phyloP scores from a whole-genome alignment of 2,329 filamentous ascomycete species.

The Scedosporium apiospermum region DNA sequence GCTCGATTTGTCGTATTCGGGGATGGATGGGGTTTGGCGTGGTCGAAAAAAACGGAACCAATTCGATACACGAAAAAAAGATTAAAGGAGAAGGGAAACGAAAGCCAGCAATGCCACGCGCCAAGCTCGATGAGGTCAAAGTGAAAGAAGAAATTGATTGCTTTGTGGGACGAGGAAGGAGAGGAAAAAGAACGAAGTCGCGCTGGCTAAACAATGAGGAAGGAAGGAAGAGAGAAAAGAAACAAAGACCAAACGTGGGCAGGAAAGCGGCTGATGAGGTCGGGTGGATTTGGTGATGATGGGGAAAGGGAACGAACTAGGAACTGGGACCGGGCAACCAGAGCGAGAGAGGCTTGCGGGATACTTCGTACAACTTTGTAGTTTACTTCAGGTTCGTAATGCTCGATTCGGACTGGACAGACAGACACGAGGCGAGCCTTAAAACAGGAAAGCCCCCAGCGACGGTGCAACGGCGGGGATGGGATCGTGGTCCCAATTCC shows the following conservation, averaged over 20 bases:
- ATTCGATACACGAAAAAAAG: neutral
- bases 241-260: neutral
- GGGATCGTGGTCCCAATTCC: neutral
- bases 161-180: neutral
- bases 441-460: neutral
- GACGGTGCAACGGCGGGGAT: neutral
- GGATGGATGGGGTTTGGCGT: no score
- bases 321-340: neutral
- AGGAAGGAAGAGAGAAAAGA: neutral
- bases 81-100: neutral
- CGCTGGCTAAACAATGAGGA: neutral
- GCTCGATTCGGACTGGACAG: neutral
- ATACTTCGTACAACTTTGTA: no score
- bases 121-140: neutral
- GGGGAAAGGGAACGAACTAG: neutral
- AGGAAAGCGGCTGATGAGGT: neutral
- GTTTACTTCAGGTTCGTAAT: no score
- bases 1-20: no score
- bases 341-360: neutral
- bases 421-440: neutral
- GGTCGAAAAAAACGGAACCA: neutral
- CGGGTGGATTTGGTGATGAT: neutral
- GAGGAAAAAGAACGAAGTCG: neutral
- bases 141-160: neutral
- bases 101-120: neutral